A percentile compares a stretch with the other conserved stretches of the same genome.
phyloP scores from a whole-genome alignment of 106 monocot genomes.

The Hemerocallis citrina region DNA sequence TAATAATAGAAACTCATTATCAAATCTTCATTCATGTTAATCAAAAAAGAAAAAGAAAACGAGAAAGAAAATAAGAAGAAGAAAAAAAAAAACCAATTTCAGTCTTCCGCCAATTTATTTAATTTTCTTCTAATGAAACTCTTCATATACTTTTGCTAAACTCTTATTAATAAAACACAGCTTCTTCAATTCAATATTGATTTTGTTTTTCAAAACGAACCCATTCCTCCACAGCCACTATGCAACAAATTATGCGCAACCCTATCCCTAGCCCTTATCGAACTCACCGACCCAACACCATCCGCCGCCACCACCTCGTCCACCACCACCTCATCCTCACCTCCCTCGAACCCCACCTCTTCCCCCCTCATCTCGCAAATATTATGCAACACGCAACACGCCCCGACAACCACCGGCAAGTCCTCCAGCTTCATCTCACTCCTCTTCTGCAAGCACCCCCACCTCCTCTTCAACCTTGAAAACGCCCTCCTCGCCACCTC shows the following conservation, averaged over 20 bases:
- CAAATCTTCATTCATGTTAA: no score
- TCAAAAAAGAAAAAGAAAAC: no score
- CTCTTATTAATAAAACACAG: not conserved
- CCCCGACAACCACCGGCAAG: conserved; percentile 71
- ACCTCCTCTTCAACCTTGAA: conserved; percentile 58
- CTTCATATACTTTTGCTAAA: no score
- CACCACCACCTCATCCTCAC: conserved; percentile 38
- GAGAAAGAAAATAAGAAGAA: no score
- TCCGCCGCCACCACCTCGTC: conserved; percentile 74
- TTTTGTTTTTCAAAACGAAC: conserved; percentile 40
- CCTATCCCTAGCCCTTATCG: conserved; percentile 49
- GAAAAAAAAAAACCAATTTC: no score
- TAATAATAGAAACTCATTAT: no score
- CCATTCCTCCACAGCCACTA: conserved; percentile 37
- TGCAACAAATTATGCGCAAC: conserved; percentile 87
- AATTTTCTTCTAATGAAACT: no score
- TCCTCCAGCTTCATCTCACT: conserved; percentile 88
- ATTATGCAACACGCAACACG: conserved; percentile 90
- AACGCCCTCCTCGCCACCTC: conserved; percentile 56
- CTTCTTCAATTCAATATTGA: not conserved
- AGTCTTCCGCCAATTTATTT: no score
- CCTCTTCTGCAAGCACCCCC: conserved; percentile 90
- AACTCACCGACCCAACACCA: conserved; percentile 31
- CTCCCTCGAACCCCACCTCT: conserved; percentile 35
- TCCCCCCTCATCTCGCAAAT: conserved; percentile 73